A percentile compares a stretch with the other conserved stretches of the same genome.
These are phyloP conservation scores for Protomyces lactucae-debilis DNA, from an alignment of 1,139 yeast genomes.

Conservation along the genomic window DNA sequence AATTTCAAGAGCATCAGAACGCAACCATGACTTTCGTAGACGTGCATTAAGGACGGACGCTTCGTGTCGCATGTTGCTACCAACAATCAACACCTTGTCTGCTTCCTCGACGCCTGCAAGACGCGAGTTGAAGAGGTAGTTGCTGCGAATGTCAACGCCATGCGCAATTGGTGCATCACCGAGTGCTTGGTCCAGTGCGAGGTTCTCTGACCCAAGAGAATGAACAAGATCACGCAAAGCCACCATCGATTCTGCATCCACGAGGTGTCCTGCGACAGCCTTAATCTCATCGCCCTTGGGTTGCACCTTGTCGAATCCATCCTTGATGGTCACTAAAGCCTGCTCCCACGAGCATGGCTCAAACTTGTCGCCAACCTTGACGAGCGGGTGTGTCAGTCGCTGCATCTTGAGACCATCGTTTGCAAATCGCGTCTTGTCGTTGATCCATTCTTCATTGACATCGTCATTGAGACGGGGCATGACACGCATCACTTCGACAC, in stretches of 20 bases:
- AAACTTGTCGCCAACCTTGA: conserved; percentile 66
- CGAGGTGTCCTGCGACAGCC: conserved; percentile 76
- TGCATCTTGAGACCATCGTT: conserved; percentile 83
- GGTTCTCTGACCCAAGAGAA: conserved; percentile 73
- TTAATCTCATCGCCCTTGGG: conserved; percentile 70
- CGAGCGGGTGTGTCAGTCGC: conserved; percentile 75
- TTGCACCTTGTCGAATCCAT: conserved; percentile 54
- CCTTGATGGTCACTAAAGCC: conserved; percentile 66
- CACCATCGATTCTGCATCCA: conserved; percentile 78
- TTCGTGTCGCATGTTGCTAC: conserved; percentile 85
- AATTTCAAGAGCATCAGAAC: conserved; percentile 57
- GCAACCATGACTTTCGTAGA: conserved; percentile 77
- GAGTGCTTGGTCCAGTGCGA: conserved; percentile 64
- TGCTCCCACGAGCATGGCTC: conserved; percentile 84
- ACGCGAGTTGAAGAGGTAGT: conserved; percentile 74
- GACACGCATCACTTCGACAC: conserved; percentile 83
- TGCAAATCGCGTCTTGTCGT: conserved; percentile 81
- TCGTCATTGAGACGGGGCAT: conserved; percentile 83
- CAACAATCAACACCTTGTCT: conserved; percentile 70
- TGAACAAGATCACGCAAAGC: conserved; percentile 76
- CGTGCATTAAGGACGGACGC: conserved; percentile 85
- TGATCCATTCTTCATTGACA: conserved; percentile 86
- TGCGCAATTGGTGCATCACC: conserved; percentile 57
- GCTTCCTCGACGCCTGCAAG: conserved; percentile 78
- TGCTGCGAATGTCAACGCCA: conserved; percentile 71